Evolutionary conservation across 1,139 yeast genomes (phyloP), one percentile per base, ranked within the genome.

Genomic region (Nadsonia starkeyi-henricii): DNA sequence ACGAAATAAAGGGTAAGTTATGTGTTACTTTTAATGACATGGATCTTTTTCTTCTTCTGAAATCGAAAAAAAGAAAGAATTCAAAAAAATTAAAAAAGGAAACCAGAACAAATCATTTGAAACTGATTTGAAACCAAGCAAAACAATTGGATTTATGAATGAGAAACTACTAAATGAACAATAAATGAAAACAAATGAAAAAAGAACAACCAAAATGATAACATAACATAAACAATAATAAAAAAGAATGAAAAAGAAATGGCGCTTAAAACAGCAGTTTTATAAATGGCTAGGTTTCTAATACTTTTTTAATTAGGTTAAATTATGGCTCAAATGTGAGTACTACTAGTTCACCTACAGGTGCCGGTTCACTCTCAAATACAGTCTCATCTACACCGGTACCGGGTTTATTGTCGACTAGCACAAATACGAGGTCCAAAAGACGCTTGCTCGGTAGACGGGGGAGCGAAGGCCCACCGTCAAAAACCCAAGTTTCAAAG

Each of bases 401-500:
- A 8, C 56, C 39, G 12, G 56, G 41, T 46, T 23, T 23, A 9
- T 23, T 23, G 9, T 5, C 28, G 5, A 9, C 28, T 5, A 9
- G 9, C 9, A 23, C 28, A 23, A 23, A 23, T 23, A 23, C 28
- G 8, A 23, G 9, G 28, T 5, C 28, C 5, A 54, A 18, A 53
- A 52, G 28, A 33, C 43, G 20, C 44, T 51, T 26, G 46, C 45
- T 23, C 48, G 47, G 23, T 30, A 23, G 53, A 9, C 46, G 48
- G 26, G 48, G 48, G 20, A 52, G 54, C 30, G 57, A 55, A 43
- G 57, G 52, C 21, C 54, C 52, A 8, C 48, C 50, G 15, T 56
- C 57, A 33, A 58, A 58, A 46, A 55, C 57, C 17, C 61, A 59
- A 43, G 60, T 59, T 12, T 54, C 59, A 20, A 58, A 59, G 49